Percentiles rank a stretch among this genome's conserved stretches.
Evolutionary conservation across 75 land plant genomes (phyloP).

Genomic region (Gnetum montanum): DNA sequence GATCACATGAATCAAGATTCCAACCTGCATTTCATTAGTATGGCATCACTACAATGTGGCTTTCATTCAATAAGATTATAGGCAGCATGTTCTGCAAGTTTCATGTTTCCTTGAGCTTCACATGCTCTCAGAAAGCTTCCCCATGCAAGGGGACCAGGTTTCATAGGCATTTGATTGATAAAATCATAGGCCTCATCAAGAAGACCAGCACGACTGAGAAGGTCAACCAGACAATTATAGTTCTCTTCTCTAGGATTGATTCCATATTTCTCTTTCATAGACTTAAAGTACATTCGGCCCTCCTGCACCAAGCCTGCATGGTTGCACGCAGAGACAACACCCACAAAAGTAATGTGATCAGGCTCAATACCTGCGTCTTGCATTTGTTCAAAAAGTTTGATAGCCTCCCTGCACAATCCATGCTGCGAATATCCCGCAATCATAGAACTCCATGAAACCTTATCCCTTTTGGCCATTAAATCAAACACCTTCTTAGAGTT

Average conservation of each 20-base stretch:
- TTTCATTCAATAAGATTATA: conserved; percentile 1
- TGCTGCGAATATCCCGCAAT: conserved; percentile 40
- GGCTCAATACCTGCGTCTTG: conserved; percentile 18
- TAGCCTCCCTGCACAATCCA: conserved; percentile 32
- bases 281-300: not conserved
- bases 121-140: conserved; percentile 15
- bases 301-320: conserved; percentile 15
- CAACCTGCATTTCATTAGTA: too few relatives aligned
- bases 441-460: conserved; percentile 48
- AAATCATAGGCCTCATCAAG: conserved; percentile 1
- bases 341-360: conserved; percentile 34
- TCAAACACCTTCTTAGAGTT: conserved; percentile 31
- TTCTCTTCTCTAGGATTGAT: conserved; percentile 9
- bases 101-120: conserved; percentile 10
- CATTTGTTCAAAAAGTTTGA: conserved; percentile 44
- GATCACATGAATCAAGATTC: too few relatives aligned
- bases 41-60: conserved; percentile 10
- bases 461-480: conserved; percentile 21
- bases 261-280: conserved; percentile 9
- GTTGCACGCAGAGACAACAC: conserved; percentile 9
- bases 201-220: conserved; percentile 12
- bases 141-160: conserved; percentile 5
- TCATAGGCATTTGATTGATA: conserved; percentile 9
- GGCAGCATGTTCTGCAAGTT: conserved; percentile 13
- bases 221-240: conserved; percentile 7